phyloP scores from a whole-genome alignment of 208 protist genomes.

The Trypanosoma brucei region DNA sequence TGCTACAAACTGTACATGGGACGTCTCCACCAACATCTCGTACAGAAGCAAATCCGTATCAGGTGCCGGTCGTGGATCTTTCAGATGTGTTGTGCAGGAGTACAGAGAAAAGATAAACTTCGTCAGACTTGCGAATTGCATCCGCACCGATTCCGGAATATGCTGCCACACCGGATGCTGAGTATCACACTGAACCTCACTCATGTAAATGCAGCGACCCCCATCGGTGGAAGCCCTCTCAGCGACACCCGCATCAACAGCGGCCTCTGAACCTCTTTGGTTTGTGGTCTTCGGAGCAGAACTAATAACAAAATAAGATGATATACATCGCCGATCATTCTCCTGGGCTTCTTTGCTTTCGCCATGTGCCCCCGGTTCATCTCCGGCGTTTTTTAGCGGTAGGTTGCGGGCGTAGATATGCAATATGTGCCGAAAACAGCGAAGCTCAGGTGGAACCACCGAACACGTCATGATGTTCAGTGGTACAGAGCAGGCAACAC shows the following conservation, averaged over 20 bases:
- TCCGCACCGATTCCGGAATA: slow-evolving; percentile 19
- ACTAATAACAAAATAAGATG: slow-evolving; percentile 27
- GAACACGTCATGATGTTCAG: slow-evolving; percentile 12
- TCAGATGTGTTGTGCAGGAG: slow-evolving; percentile 18
- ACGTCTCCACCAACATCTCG: slow-evolving; percentile 34
- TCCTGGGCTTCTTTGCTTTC: background rate
- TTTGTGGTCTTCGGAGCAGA: slow-evolving; percentile 1
- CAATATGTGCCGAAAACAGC: slow-evolving; percentile 34
- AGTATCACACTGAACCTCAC: slow-evolving; percentile 33
- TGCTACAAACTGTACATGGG: slow-evolving; percentile 38
- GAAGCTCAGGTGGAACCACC: slow-evolving; percentile 29
- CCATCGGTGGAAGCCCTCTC: background rate
- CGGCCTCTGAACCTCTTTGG: background rate
- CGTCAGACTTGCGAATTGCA: slow-evolving; percentile 5
- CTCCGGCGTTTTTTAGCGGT: slow-evolving; percentile 6
- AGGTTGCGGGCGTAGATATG: slow-evolving; percentile 34
- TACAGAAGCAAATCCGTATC: slow-evolving; percentile 33
- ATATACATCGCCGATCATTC: slow-evolving; percentile 14
- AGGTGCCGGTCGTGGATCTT: slow-evolving; percentile 2
- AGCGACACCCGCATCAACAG: background rate
- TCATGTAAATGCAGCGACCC: slow-evolving; percentile 24
- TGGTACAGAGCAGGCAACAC: background rate
- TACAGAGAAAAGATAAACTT: slow-evolving; percentile 36
- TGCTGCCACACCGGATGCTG: slow-evolving; percentile 37
- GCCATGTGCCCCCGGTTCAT: background rate